phyloP scores from a whole-genome alignment of 2,329 filamentous ascomycete genomes.

The Fusarium neocosmosporiellum region DNA sequence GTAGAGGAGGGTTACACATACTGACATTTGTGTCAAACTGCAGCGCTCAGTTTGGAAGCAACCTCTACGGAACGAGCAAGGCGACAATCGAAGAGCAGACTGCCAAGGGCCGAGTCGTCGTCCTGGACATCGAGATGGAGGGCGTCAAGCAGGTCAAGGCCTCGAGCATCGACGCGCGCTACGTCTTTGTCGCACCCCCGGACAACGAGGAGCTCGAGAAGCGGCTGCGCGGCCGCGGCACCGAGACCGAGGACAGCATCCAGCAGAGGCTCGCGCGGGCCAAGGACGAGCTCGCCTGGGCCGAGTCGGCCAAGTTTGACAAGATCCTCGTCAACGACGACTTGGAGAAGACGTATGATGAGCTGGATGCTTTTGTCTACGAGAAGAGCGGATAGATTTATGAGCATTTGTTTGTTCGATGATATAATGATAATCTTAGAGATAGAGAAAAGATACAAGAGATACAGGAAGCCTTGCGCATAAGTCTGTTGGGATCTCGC shows the following conservation, averaged over 20 bases:
- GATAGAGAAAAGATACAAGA: neutral
- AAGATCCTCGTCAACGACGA: slow-evolving; percentile 55
- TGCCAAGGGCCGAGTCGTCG: slow-evolving; percentile 77
- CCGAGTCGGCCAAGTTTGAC: slow-evolving; percentile 68
- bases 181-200: slow-evolving; percentile 87
- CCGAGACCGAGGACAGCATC: slow-evolving; percentile 80
- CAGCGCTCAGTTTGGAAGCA: slow-evolving; percentile 83
- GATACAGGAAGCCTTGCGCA: neutral
- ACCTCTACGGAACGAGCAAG: slow-evolving; percentile 87
- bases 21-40: slow-evolving; percentile 2
- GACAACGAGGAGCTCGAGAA: slow-evolving; percentile 79
- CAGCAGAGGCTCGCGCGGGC: slow-evolving; percentile 77
- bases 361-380: slow-evolving; percentile 63
- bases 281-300: slow-evolving; percentile 78
- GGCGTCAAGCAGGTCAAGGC: slow-evolving; percentile 94
- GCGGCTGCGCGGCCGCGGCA: slow-evolving; percentile 78
- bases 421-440: neutral
- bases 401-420: neutral
- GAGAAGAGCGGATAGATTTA: slow-evolving; percentile 26
- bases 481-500: neutral
- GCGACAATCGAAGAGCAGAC: slow-evolving; percentile 81
- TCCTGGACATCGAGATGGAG: slow-evolving; percentile 97
- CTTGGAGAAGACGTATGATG: slow-evolving; percentile 62
- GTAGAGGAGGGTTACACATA: neutral
- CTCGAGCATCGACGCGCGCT: slow-evolving; percentile 79